Evolutionary conservation across 495 filamentous ascomycete genomes (phyloP), one percentile per base, ranked within the genome.

Genomic region (Xylaria scruposa): DNA sequence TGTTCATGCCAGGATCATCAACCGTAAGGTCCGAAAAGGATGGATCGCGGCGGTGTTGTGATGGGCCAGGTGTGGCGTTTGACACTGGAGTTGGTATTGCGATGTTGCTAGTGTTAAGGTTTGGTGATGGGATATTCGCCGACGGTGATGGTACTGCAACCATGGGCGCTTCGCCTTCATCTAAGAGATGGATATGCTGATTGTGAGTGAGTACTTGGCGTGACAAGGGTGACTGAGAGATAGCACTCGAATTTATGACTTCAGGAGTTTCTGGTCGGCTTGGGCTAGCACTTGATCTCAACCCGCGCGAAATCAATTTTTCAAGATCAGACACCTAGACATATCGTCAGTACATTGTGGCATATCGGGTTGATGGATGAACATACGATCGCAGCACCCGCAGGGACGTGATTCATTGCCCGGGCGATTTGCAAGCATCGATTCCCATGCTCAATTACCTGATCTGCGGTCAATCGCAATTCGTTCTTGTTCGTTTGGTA

Each of bases 291-390:
- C 72, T 72, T n/a, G 72, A 49, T 12, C 72, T 71, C 1, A 83
- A 73, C 0, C 83, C 83, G 12, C 78, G 74, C 36, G 79, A 72
- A 38, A 85, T 80, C 33, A 85, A 72, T 38, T 83, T 81, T 49
- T 85, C 83, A 40, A 85, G 82, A 60, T 85, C 84, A 31, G 83
- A 63, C 73, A 83, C 81, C 83, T 85, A n/a, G 7, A 21, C 17
- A 15, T 33, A 26, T 42, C 3, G 9, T 66, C 67, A 67, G 44
- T 21, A 56, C 4, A 12, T 17, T 12, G 13, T 15, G 8, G 4
- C 38, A 33, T n/a, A 29, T 17, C 15, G 31, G 26, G 19, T 40
- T 8, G 13, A 36, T 7, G 29, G 1, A 9, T 60, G 8, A 53
- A 78, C 83, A 77, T 80, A 85, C 83, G 72, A 85, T 82, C 12